A percentile compares a stretch with the other conserved stretches of the same genome.
Conservation (phyloP, 305 asterid genomes). For the Ilex paraguariensis region DNA sequence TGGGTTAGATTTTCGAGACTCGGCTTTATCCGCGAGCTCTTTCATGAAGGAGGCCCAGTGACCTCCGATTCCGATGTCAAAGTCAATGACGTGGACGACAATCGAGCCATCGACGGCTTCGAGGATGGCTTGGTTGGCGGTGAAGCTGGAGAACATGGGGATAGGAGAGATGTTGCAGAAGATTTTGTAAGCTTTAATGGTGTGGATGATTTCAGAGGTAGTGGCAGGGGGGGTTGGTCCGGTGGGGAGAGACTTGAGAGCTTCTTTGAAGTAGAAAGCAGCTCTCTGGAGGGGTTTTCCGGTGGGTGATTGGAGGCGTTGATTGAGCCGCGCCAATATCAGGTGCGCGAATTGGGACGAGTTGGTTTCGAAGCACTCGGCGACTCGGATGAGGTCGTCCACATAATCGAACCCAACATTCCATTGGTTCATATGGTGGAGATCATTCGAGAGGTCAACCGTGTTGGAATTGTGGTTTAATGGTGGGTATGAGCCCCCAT, state of each 20-base stretch:
- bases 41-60: slow-evolving; percentile 97
- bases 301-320: slow-evolving; percentile 49
- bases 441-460: slow-evolving; percentile 19
- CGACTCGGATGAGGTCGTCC: slow-evolving; percentile 73
- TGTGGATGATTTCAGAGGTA: slow-evolving; percentile 57
- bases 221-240: slow-evolving; percentile 51
- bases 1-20: slow-evolving; percentile 28
- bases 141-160: slow-evolving; percentile 87
- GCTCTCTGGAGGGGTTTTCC: slow-evolving; percentile 84
- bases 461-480: slow-evolving; percentile 14
- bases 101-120: slow-evolving; percentile 64
- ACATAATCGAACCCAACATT: slow-evolving; percentile 62
- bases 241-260: slow-evolving; percentile 69
- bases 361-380: slow-evolving; percentile 82
- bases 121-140: slow-evolving; percentile 92
- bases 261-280: slow-evolving; percentile 93
- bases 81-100: slow-evolving; percentile 79
- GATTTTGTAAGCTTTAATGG: slow-evolving; percentile 64
- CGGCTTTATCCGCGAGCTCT: slow-evolving; percentile 68
- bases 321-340: slow-evolving; percentile 78
- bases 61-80: slow-evolving; percentile 84
- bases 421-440: slow-evolving; percentile 23
- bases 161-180: slow-evolving; percentile 79
- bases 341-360: slow-evolving; percentile 70
- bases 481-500: slow-evolving; percentile 23